Evolutionary conservation across 2,329 filamentous ascomycete species (phyloP).

Genomic region (Fusarium lyarnte): DNA sequence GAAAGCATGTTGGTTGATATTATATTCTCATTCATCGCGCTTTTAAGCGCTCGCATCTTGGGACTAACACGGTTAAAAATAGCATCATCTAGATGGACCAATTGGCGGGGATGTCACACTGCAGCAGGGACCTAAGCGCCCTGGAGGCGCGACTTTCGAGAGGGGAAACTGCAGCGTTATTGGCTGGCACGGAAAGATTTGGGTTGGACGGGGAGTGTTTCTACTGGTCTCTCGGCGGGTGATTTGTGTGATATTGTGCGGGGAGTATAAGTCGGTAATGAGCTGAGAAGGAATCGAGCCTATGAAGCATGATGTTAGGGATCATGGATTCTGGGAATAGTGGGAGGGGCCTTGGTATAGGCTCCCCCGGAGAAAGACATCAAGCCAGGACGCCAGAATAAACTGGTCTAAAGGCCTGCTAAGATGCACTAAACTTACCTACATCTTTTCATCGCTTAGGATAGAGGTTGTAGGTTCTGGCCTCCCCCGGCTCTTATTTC

Average conservation of each 20-base stretch:
- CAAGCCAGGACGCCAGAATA: neutral
- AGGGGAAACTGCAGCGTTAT: conserved; percentile 17
- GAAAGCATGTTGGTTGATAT: conserved; percentile 13
- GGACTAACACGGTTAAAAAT: conserved; percentile 38
- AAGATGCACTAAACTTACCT: neutral
- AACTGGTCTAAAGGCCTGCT: neutral
- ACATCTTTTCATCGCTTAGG: neutral
- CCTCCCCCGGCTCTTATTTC: conserved; percentile 1
- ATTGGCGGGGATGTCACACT: conserved; percentile 47
- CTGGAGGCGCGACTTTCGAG: conserved; percentile 30
- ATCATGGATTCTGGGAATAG: neutral
- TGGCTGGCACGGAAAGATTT: conserved; percentile 4
- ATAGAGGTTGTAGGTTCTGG: too few species aligned
- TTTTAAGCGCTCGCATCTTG: conserved; percentile 33
- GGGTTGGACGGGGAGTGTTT: conserved; percentile 24
- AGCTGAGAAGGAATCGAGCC: conserved; percentile 1
- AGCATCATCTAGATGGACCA: conserved; percentile 35
- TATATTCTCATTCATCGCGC: conserved; percentile 16
- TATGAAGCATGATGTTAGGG: neutral
- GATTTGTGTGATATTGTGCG: conserved; percentile 28
- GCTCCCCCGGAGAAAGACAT: neutral
- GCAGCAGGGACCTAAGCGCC: conserved; percentile 41
- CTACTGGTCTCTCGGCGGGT: conserved; percentile 18
- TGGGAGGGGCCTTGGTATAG: neutral
- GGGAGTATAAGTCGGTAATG: conserved; percentile 9